These are phyloP conservation scores for Pseudohyphozyma bogoriensis DNA, from an alignment of 768 basidiomycete genomes.

Conservation along the genomic window DNA sequence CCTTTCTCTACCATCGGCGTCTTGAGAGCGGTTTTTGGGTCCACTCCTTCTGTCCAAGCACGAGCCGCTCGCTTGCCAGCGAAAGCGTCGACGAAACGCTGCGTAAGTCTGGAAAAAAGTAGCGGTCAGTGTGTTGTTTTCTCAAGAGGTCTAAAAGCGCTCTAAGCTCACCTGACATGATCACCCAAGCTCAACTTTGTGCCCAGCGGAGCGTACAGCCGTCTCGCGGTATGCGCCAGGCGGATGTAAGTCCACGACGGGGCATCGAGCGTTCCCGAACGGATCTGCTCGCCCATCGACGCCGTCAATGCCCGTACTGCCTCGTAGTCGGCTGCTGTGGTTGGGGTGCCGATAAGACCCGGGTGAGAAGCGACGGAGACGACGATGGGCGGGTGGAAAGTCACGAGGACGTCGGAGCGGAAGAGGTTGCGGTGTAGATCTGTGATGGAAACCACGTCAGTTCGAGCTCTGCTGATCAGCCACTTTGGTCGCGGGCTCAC, in stretches of 20 bases:
- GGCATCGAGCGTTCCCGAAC: constrained; percentile 67
- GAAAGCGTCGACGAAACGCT: constrained; percentile 67
- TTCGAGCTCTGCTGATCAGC: neutral
- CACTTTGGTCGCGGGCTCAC: constrained; percentile 41
- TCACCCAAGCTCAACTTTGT: constrained; percentile 77
- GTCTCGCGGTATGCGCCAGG: constrained; percentile 61
- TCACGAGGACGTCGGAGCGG: constrained; percentile 75
- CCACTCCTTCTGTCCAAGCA: neutral
- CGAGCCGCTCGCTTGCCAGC: constrained; percentile 38
- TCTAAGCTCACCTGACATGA: constrained; percentile 67
- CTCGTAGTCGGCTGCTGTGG: constrained; percentile 45
- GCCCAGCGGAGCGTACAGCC: constrained; percentile 79
- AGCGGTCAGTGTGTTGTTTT: too few species aligned
- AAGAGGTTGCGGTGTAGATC: constrained; percentile 73
- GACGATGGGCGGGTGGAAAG: constrained; percentile 38
- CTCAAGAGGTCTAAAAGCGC: too few species aligned
- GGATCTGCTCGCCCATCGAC: constrained; percentile 57
- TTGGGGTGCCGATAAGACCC: constrained; percentile 11
- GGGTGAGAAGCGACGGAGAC: constrained; percentile 27
- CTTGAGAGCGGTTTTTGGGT: neutral
- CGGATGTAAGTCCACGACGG: constrained; percentile 74
- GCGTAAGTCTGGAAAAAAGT: too few species aligned
- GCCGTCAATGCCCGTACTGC: constrained; percentile 54
- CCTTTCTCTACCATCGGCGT: constrained; percentile 19
- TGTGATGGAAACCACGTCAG: neutral